Evolutionary conservation across 2,329 filamentous ascomycete species (phyloP).

Genomic region (Talaromyces sp.): DNA sequence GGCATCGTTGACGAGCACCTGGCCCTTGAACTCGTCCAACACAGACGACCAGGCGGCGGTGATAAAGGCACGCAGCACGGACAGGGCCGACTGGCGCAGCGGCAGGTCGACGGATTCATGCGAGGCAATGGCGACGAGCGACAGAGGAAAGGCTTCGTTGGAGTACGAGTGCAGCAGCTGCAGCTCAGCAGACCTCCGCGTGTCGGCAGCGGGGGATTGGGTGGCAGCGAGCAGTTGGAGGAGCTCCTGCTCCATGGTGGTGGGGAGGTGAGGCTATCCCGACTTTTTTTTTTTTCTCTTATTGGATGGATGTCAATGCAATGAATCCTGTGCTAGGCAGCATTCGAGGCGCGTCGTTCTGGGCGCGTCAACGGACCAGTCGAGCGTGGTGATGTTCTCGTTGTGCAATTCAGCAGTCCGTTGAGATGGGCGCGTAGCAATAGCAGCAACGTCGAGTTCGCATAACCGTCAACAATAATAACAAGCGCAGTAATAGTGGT

Average conservation of each 20-base stretch:
- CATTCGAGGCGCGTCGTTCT: background rate
- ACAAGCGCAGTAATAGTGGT: background rate
- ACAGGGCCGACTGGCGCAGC: constrained; percentile 77
- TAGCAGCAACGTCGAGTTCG: background rate
- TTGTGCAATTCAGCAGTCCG: background rate
- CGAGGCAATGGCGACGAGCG: constrained; percentile 73
- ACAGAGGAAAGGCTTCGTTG: constrained; percentile 67
- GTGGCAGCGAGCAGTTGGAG: constrained; percentile 83
- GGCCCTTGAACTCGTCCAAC: constrained; percentile 65
- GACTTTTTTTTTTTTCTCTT: background rate
- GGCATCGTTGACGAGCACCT: constrained; percentile 64
- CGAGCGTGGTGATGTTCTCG: background rate
- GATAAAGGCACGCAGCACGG: constrained; percentile 76
- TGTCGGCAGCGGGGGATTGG: constrained; percentile 68
- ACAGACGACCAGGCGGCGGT: constrained; percentile 76
- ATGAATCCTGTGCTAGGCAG: background rate
- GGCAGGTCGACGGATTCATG: constrained; percentile 67
- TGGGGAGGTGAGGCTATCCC: background rate
- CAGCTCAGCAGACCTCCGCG: constrained; percentile 80
- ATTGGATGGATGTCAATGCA: background rate
- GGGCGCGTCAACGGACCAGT: background rate
- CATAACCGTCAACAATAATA: background rate
- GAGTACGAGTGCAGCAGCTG: constrained; percentile 68
- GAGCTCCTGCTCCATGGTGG: constrained; percentile 83
- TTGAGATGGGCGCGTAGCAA: background rate